Conservation (phyloP, 305 asterid genomes). For the Andrographis paniculata region DNA sequence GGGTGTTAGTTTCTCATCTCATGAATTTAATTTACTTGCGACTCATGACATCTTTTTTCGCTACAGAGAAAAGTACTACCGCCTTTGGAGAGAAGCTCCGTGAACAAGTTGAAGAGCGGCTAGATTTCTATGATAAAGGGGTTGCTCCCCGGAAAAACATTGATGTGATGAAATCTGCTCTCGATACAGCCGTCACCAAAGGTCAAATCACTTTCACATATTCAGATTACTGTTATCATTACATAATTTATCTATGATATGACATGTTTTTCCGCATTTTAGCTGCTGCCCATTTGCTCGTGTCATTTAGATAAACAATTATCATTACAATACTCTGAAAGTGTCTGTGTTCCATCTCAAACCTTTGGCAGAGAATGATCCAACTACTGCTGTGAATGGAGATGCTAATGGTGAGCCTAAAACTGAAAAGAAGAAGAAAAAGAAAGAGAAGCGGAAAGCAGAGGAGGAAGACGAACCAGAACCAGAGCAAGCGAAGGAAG, state of each 20-base stretch:
- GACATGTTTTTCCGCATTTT: no score
- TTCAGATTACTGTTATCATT: no score
- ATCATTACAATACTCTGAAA: no score
- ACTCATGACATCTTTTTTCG: conserved; percentile 6
- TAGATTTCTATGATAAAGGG: conserved; percentile 90
- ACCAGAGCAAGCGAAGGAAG: conserved; percentile 1
- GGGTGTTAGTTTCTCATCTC: background rate
- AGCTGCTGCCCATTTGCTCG: no score
- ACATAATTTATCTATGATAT: no score
- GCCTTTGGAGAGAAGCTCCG: conserved; percentile 90
- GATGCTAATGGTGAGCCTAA: conserved; percentile 51
- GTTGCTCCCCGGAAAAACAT: conserved; percentile 94
- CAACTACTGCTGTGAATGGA: conserved; percentile 26
- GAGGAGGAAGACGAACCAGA: conserved; percentile 31
- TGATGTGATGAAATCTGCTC: conserved; percentile 80
- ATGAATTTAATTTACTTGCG: conserved; percentile 3
- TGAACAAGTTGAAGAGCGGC: conserved; percentile 96
- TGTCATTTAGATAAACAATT: no score
- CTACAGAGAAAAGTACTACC: conserved; percentile 61
- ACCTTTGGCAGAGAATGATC: background rate
- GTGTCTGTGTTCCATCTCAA: background rate
- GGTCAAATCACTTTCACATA: no score
- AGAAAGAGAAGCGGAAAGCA: conserved; percentile 44
- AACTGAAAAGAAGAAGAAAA: conserved; percentile 70
- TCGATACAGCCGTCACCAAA: no score